Base-by-base conservation (phyloP, 192 early-diverging fungal species). In the Paraglomus brasilianum region DNA sequence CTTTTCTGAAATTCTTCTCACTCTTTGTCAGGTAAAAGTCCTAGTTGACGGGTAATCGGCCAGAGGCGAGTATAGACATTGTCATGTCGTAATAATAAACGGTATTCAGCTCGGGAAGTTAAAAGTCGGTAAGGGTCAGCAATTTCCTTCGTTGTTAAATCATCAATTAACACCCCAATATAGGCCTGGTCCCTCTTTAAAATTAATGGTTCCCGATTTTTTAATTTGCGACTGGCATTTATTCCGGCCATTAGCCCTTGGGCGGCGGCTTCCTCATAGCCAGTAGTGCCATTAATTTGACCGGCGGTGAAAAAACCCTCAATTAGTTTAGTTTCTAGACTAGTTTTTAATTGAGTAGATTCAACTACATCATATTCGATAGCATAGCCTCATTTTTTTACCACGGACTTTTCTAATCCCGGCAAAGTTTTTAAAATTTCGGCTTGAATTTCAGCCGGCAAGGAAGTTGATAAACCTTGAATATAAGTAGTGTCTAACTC, bases 211-310 rank as follows among this genome's bases (percentile, higher is more conserved):
- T 74, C 73, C 22, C 52, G 52, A 4, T 77, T 71, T 14, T 69
- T 51, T 4, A 82, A 79, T 10, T 77, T 74, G 22, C 86, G 67
- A 5, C 81, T 86, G 10, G 88, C 86, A 49, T 89, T 89, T 46
- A 83, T 82, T 11, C 88, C 88, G 3, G 86, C 88, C 57, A 89
- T 78, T 0, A 89, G 72, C 0, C 88, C 88, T 69, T 89, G 88
- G 0, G 85, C 83, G 4, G 88, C 88, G 0, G 88, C 88, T 59
- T 88, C 86, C 50, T 88, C 88, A 71, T 88, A 89, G 1, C 88
- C 88, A 0, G 88, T 89, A 5, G 88, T 89, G 22, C 88, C 88
- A 59, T 89, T 89, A 69, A 89, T 89, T 75, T 89, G 88, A 0
- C 88, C 88, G 4, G 88, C 88, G 77, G 88, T 74, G 70, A 80